phyloP scores from a whole-genome alignment of 257 asterid species.

The Nicotiana noctiflora region DNA sequence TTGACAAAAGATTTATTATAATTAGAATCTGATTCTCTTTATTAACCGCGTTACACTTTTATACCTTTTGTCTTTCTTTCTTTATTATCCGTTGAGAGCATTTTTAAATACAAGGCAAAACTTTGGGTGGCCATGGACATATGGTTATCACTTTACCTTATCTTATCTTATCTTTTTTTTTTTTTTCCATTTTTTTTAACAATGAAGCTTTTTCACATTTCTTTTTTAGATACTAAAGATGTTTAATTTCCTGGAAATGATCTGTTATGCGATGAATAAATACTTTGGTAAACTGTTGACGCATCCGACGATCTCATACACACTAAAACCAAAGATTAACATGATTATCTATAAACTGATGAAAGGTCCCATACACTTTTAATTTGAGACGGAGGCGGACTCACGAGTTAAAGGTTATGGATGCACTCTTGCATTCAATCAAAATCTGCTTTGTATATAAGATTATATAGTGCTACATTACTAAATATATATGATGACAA shows the following conservation, averaged over 20 bases:
- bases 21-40: neutral
- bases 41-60: neutral
- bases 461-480: no score
- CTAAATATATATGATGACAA: no score
- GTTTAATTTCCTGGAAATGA: neutral
- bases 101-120: neutral
- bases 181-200: no score
- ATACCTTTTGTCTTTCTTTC: neutral
- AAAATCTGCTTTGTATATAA: no score
- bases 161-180: neutral
- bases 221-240: neutral
- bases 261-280: neutral
- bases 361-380: neutral
- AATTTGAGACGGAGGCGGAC: neutral
- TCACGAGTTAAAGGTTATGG: no score
- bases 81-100: neutral
- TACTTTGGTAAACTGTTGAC: neutral
- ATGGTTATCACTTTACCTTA: neutral
- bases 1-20: no score
- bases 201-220: neutral
- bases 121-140: neutral
- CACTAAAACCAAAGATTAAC: neutral
- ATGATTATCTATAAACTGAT: neutral
- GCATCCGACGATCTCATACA: neutral
- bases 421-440: no score